A percentile compares a stretch with the other conserved stretches of the same genome.
Conservation (phyloP, 441 rosid species). For the Aquilaria agallochum region DNA sequence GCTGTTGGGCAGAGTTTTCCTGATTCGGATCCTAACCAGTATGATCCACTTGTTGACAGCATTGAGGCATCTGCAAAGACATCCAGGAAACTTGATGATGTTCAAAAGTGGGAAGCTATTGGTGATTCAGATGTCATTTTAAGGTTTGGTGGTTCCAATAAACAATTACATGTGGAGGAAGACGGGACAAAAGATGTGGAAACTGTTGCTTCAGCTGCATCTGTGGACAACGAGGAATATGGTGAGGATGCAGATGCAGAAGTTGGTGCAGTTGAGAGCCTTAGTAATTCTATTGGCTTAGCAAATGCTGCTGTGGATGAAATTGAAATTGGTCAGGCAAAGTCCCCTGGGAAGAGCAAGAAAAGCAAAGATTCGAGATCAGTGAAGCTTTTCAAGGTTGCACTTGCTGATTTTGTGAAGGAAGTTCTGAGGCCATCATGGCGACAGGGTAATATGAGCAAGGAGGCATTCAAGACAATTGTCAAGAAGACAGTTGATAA, state of each 20-base stretch:
- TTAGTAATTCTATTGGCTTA: constrained; percentile 32
- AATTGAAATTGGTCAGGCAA: constrained; percentile 50
- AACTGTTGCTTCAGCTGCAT: constrained; percentile 27
- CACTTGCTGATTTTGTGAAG: constrained; percentile 83
- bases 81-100: constrained; percentile 30
- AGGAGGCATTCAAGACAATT: constrained; percentile 90
- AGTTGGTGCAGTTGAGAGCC: constrained; percentile 64
- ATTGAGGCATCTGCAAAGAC: constrained; percentile 55
- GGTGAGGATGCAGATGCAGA: constrained; percentile 70
- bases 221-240: constrained; percentile 50
- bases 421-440: constrained; percentile 86
- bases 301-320: constrained; percentile 29
- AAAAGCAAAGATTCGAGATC: constrained; percentile 62
- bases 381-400: constrained; percentile 61
- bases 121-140: constrained; percentile 33
- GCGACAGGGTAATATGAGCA: constrained; percentile 94
- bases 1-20: constrained; percentile 29
- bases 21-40: constrained; percentile 46
- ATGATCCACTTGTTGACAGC: constrained; percentile 89
- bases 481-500: constrained; percentile 90
- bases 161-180: constrained; percentile 54
- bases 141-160: constrained; percentile 46
- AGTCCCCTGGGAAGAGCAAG: constrained; percentile 51
- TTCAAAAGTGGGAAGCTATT: constrained; percentile 37
- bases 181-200: constrained; percentile 33